Conservation (phyloP, 495 filamentous ascomycete species). For the Aspergillus ostianus region DNA sequence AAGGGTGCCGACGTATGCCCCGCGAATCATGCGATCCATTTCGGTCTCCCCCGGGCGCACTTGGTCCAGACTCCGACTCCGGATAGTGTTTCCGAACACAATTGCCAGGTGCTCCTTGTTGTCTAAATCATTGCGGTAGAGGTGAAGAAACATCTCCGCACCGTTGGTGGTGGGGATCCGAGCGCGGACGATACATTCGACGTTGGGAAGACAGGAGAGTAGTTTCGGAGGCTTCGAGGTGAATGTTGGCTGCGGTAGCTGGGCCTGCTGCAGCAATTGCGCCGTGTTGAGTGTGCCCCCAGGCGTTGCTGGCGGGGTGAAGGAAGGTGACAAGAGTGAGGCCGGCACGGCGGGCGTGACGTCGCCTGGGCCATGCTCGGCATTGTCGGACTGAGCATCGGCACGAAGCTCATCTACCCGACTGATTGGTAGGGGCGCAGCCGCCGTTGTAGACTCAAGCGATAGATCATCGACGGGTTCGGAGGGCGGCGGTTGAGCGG, state of each 20-base stretch:
- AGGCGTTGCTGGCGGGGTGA: conserved; percentile 74
- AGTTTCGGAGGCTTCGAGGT: conserved; percentile 61
- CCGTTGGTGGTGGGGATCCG: conserved; percentile 85
- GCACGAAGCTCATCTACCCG: conserved; percentile 19
- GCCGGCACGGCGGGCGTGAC: conserved; percentile 45
- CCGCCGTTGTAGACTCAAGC: conserved; percentile 14
- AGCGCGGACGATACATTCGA: conserved; percentile 79
- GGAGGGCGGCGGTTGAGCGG: conserved; percentile 37
- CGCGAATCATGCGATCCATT: conserved; percentile 91
- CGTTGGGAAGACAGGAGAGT: conserved; percentile 65
- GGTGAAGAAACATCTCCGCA: conserved; percentile 94
- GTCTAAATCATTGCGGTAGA: conserved; percentile 90
- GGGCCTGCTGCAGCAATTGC: conserved; percentile 35
- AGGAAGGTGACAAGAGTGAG: conserved; percentile 67
- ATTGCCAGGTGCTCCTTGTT: conserved; percentile 98
- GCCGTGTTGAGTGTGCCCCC: conserved; percentile 59
- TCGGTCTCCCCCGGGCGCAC: conserved; percentile 86
- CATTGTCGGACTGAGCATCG: conserved; percentile 21
- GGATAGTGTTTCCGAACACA: conserved; percentile 84
- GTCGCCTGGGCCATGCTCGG: conserved; percentile 23
- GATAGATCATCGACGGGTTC: conserved; percentile 29
- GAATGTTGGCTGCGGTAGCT: conserved; percentile 19
- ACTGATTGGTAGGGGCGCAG: conserved; percentile 7
- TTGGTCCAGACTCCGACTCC: conserved; percentile 75
- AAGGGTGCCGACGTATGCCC: conserved; percentile 84